phyloP scores from a whole-genome alignment of 1,139 yeast genomes.

The Sugiyamaella grinbergsii region DNA sequence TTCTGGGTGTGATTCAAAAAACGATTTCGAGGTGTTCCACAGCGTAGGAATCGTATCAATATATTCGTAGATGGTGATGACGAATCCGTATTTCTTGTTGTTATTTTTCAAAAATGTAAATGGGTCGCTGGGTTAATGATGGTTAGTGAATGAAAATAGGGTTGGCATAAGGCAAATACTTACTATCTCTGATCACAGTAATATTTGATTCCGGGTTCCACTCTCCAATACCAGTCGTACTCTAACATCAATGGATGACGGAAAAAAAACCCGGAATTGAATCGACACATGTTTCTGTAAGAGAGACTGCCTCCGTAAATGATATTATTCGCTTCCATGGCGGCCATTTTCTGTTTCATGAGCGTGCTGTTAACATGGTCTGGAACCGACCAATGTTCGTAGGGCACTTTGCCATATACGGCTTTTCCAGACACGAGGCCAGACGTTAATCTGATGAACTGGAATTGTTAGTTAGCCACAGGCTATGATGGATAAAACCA shows the following conservation, averaged over 20 bases:
- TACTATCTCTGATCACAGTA: conserved; percentile 60
- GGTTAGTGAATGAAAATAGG: conserved; percentile 7
- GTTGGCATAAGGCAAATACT: too few species aligned
- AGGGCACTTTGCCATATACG: conserved; percentile 60
- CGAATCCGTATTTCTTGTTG: conserved; percentile 82
- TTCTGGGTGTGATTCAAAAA: conserved; percentile 64
- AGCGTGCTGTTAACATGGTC: conserved; percentile 47
- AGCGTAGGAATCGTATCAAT: conserved; percentile 81
- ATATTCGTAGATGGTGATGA: conserved; percentile 74
- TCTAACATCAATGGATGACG: conserved; percentile 65
- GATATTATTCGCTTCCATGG: conserved; percentile 61
- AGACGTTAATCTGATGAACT: conserved; percentile 47
- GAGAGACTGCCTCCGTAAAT: conserved; percentile 77
- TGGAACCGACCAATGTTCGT: conserved; percentile 79
- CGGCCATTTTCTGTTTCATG: conserved; percentile 52
- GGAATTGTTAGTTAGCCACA: neutral
- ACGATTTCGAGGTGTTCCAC: conserved; percentile 71
- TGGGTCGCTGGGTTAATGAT: conserved; percentile 58
- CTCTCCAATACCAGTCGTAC: conserved; percentile 89
- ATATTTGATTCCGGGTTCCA: conserved; percentile 87
- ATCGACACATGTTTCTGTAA: conserved; percentile 82
- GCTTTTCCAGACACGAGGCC: conserved; percentile 82
- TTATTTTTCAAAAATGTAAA: conserved; percentile 73
- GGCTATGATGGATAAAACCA: too few species aligned
- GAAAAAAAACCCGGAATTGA: conserved; percentile 81